These are phyloP conservation scores for Cyclaneusma minus DNA, from an alignment of 2,329 filamentous ascomycete genomes.

Conservation along the genomic window DNA sequence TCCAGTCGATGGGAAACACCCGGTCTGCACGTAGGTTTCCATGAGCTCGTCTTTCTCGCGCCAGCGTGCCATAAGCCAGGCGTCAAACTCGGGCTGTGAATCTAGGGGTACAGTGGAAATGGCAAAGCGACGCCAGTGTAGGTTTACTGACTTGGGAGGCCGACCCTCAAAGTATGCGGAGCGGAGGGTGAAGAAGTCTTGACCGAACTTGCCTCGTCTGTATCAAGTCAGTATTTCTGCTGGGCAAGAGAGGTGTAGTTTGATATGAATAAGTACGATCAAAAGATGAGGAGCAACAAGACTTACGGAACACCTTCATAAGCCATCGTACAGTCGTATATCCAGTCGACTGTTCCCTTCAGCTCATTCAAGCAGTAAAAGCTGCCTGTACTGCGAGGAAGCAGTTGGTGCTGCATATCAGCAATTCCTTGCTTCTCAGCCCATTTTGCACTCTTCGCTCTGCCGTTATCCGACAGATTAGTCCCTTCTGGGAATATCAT, in stretches of 20 bases:
- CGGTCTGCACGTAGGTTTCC: constrained; percentile 65
- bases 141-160: constrained; percentile 87
- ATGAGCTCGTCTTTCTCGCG: constrained; percentile 81
- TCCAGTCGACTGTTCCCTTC: constrained; percentile 58
- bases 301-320: constrained; percentile 89
- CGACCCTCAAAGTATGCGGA: constrained; percentile 82
- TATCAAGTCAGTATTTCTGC: constrained; percentile 4
- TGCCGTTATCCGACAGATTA: constrained; percentile 57
- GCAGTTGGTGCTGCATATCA: constrained; percentile 58
- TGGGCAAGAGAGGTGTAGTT: constrained; percentile 2
- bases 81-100: constrained; percentile 57
- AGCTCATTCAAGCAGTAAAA: constrained; percentile 69
- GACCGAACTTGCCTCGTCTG: constrained; percentile 62
- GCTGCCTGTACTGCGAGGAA: constrained; percentile 68
- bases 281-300: neutral
- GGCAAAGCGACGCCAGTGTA: constrained; percentile 84
- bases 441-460: constrained; percentile 58
- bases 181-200: constrained; percentile 73
- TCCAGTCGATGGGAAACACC: constrained; percentile 61
- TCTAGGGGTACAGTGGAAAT: constrained; percentile 69
- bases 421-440: constrained; percentile 59
- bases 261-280: neutral
- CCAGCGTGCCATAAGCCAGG: constrained; percentile 79
- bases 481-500: constrained; percentile 81
- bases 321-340: constrained; percentile 88